Evolutionary conservation across 441 rosid species (phyloP).

Genomic region (Corymbia calophylla): DNA sequence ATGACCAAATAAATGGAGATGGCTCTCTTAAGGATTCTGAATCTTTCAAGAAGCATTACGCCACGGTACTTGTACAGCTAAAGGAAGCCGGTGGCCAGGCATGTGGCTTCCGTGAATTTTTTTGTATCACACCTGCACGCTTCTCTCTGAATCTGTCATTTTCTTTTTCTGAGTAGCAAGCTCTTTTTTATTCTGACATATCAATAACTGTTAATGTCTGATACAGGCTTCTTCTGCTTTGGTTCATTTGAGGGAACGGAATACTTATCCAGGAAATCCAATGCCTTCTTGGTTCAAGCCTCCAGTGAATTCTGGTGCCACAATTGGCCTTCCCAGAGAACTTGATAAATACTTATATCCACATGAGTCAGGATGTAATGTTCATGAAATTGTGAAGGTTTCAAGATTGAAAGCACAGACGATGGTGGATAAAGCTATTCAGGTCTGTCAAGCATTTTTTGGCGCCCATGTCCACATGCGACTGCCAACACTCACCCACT

Average conservation of each 20-base stretch:
- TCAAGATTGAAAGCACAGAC: conserved; percentile 63
- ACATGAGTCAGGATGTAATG: conserved; percentile 66
- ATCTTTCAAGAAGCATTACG: conserved; percentile 56
- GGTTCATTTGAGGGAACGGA: conserved; percentile 25
- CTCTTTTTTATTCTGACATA: conserved; percentile 2
- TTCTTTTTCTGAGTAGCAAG: not conserved
- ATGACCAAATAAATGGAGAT: conserved; percentile 33
- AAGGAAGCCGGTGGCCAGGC: conserved; percentile 67
- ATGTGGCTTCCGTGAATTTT: conserved; percentile 34
- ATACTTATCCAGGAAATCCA: conserved; percentile 20
- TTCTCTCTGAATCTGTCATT: not conserved
- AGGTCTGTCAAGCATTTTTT: conserved; percentile 29
- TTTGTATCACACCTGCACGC: not conserved
- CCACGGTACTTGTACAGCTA: conserved; percentile 58
- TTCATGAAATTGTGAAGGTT: conserved; percentile 55
- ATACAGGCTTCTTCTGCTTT: conserved; percentile 54
- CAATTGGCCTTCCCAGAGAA: conserved; percentile 20
- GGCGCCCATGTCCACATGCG: not conserved
- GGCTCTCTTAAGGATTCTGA: conserved; percentile 50
- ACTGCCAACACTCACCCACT: not conserved
- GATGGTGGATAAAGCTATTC: conserved; percentile 88
- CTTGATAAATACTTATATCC: conserved; percentile 21
- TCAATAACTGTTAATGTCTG: not conserved
- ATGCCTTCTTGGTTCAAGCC: conserved; percentile 39
- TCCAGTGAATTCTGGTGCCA: conserved; percentile 16